These are phyloP conservation scores for Fusarium sterilihyphosum DNA, from an alignment of 2,329 filamentous ascomycete genomes.

Conservation along the genomic window DNA sequence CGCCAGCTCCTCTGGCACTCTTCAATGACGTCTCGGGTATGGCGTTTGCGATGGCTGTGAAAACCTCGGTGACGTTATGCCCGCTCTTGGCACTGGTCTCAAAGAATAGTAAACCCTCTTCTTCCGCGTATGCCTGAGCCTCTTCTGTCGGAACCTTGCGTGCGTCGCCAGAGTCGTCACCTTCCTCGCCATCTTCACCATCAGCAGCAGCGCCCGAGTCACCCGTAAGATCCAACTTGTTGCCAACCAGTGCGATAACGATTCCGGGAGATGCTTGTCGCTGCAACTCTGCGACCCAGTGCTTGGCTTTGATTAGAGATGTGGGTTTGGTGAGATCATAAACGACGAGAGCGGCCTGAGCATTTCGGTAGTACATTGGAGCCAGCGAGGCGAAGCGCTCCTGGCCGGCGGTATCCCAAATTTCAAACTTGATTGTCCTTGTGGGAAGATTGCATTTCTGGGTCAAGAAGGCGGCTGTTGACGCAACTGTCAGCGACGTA, in stretches of 20 bases:
- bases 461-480: slow-evolving; percentile 90
- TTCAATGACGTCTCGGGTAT: slow-evolving; percentile 98
- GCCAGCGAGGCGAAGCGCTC: slow-evolving; percentile 96
- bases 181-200: slow-evolving; percentile 65
- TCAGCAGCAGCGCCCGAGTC: slow-evolving; percentile 57
- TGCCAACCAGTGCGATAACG: slow-evolving; percentile 95
- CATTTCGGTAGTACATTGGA: slow-evolving; percentile 99
- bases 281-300: slow-evolving; percentile 98
- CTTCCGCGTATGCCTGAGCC: slow-evolving; percentile 91
- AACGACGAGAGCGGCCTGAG: slow-evolving; percentile 95
- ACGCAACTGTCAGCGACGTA: slow-evolving; percentile 21
- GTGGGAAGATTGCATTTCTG: slow-evolving; percentile 98
- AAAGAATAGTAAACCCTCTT: slow-evolving; percentile 94
- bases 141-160: slow-evolving; percentile 92
- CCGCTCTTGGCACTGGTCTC: slow-evolving; percentile 98
- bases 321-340: slow-evolving; percentile 98
- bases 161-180: slow-evolving; percentile 74
- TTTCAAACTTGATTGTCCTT: slow-evolving; percentile 92
- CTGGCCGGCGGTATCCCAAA: slow-evolving; percentile 98
- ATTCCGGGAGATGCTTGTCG: slow-evolving; percentile 95
- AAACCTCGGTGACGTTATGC: slow-evolving; percentile 92
- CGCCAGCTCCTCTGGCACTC: slow-evolving; percentile 79
- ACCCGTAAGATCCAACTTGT: slow-evolving; percentile 90
- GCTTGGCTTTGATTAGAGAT: slow-evolving; percentile 94
- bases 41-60: slow-evolving; percentile 96